Evolutionary conservation across 768 basidiomycete genomes (phyloP), one percentile per base, ranked within the genome.

Genomic region (Serendipita indica): DNA sequence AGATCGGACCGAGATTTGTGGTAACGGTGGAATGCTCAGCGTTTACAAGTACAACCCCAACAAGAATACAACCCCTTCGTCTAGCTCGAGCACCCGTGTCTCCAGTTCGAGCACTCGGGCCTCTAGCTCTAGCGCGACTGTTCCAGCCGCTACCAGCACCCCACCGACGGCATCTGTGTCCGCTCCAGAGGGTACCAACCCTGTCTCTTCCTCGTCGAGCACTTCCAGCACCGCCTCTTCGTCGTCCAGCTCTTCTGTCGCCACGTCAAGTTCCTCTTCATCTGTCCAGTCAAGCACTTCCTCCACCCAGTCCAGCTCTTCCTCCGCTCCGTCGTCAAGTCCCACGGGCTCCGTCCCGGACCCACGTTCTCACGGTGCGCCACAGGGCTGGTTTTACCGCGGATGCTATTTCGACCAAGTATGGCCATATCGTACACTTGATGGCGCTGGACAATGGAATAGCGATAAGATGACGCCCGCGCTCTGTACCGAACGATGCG

Each of bases 1-100:
- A 20, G 63, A 69, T 56, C 57, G 59, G n/a, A 58, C 58, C 30
- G 67, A 70, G 62, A 65, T 61, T 6, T 71, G 70, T 58, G 70
- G 70, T 45, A 67, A 66, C 25, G 61, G 59, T 46, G 67, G 63
- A 62, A 61, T 62, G 10, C 49, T 69, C 13, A 65, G 68, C 14
- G 59, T 70, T 16, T 72, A 64, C 66, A 34, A 54, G 16, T 30
- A 59, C 3, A 54, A 58, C 30, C 22, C 49, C 22, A 54, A 54
- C 2, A 54, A 54, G 49, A 3, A 18, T 2, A 54, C 49, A 25
- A n/a, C 16, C 41, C 49, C 22, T 5, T 22, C 22, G 3, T 52
- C 61, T 35, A 58, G 58, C 37, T 58, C 62, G 1, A 57, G 46
- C 45, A 58, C 60, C 20, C 14, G 33, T 2, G 12, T 18, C 14